Base-by-base conservation (phyloP, 345 rosid species). In the Aegle marmelos region DNA sequence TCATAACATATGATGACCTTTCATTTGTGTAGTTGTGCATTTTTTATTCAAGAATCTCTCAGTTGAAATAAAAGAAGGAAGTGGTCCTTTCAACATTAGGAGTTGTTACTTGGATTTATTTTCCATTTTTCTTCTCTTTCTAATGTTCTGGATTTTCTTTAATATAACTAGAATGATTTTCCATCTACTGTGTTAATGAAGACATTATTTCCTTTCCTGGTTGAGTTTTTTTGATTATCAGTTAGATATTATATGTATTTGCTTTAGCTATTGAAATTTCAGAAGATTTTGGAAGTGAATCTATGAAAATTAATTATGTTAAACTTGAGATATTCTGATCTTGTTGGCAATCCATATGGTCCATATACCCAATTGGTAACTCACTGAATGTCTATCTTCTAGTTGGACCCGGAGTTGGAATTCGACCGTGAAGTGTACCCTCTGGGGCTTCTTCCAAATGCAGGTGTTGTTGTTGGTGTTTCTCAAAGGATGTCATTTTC, bases 331-430 rank as follows among this genome's bases (percentile, higher is more conserved):
- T 68, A 66, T 68, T 61, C 53, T 71, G 30, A 76, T 80, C 69
- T 70, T 57, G 33, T 74, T 78, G 9, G 68, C 56, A 37, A 34
- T 75, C 33, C 24, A 31, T 53, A 34, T 36, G 6, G 66, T 50
- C 22, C 16, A 54, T 72, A 57, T 57, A 45, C 59, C 56, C 50
- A 19, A 54, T 57, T 77, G 65, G 41, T 70, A 34, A 41, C 71
- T 85, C 75, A 75, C 71, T 61, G 66, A 17, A 76, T 16, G 50
- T 86, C 31, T 80, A 73, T 81, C 56, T 80, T 85, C 72, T 76
- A 96, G 98, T 84, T 96, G 95, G 98, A 96, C 83, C 98, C 99
- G 39, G 99, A 94, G 88, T 89, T 94, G 72, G 98, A 96, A 85
- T 96, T 96, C 86, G 99, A 96, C 76, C 94, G 97, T 57, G 99